Evolutionary conservation across 1,139 yeast genomes (phyloP).

Genomic region (Nematodospora anomalae): DNA sequence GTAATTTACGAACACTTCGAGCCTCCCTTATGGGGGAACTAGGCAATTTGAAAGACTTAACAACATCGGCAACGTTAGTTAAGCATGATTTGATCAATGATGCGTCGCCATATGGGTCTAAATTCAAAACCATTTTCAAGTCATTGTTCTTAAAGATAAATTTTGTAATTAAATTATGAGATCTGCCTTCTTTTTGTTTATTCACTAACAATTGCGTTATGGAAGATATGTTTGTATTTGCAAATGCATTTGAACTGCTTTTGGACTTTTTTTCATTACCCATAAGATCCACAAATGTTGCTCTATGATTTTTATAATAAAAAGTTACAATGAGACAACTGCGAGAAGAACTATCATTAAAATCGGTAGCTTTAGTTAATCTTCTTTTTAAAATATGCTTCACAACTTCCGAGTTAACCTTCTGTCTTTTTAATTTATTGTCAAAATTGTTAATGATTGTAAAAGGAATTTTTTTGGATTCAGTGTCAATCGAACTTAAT

Average conservation of each 20-base stretch:
- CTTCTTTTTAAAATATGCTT: constrained; percentile 22
- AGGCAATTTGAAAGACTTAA: constrained; percentile 20
- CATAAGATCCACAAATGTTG: constrained; percentile 33
- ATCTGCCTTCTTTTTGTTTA: constrained; percentile 16
- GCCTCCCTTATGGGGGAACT: constrained; percentile 6
- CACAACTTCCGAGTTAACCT: constrained; percentile 11
- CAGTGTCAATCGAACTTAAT: constrained; percentile 13
- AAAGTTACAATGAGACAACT: constrained; percentile 31
- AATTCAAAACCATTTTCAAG: constrained; percentile 27
- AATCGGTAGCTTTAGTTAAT: constrained; percentile 22
- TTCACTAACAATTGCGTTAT: constrained; percentile 27
- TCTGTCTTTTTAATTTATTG: constrained; percentile 16
- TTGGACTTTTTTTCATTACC: constrained; percentile 27
- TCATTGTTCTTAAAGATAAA: constrained; percentile 26
- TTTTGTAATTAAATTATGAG: constrained; percentile 30
- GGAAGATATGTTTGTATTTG: constrained; percentile 30
- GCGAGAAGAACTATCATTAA: constrained; percentile 25
- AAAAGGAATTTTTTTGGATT: constrained; percentile 8
- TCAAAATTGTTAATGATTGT: constrained; percentile 19
- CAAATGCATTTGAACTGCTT: constrained; percentile 21
- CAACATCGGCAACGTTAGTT: constrained; percentile 26
- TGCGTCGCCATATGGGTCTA: constrained; percentile 30
- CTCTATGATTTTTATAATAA: constrained; percentile 20
- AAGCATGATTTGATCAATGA: constrained; percentile 29
- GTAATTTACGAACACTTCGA: constrained; percentile 14